These are phyloP conservation scores for Cadophora sp. DNA, from an alignment of 2,329 filamentous ascomycete genomes.

Conservation along the genomic window DNA sequence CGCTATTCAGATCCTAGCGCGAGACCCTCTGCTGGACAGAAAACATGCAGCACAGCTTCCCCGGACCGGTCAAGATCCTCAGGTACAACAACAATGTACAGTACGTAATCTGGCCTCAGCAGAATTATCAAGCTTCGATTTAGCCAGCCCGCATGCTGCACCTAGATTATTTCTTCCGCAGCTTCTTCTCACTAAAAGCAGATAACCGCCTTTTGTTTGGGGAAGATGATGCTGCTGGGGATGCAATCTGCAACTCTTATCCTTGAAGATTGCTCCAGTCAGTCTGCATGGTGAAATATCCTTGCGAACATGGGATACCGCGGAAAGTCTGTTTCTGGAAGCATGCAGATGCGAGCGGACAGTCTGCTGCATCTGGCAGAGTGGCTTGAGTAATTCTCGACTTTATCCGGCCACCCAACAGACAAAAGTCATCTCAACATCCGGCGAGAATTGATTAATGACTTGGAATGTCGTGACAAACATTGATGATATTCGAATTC, in stretches of 20 bases:
- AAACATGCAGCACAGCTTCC: neutral
- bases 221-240: conserved; percentile 5
- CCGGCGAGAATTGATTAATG: neutral
- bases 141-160: neutral
- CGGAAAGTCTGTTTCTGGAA: conserved; percentile 18
- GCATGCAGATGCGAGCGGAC: neutral
- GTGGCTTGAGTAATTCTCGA: conserved; percentile 6
- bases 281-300: conserved; percentile 1
- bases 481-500: neutral
- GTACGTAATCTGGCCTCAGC: neutral
- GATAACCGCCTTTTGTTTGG: neutral
- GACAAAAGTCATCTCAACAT: neutral
- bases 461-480: neutral
- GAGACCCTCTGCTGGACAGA: neutral
- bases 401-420: conserved; percentile 9
- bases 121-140: neutral
- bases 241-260: neutral
- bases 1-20: conserved; percentile 6
- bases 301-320: neutral
- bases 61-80: neutral
- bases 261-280: conserved; percentile 6
- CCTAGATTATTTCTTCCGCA: neutral
- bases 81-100: neutral
- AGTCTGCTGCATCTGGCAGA: conserved; percentile 1
- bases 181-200: neutral